phyloP scores from a whole-genome alignment of 805 yeast species.

The Clavispora vitiphila region DNA sequence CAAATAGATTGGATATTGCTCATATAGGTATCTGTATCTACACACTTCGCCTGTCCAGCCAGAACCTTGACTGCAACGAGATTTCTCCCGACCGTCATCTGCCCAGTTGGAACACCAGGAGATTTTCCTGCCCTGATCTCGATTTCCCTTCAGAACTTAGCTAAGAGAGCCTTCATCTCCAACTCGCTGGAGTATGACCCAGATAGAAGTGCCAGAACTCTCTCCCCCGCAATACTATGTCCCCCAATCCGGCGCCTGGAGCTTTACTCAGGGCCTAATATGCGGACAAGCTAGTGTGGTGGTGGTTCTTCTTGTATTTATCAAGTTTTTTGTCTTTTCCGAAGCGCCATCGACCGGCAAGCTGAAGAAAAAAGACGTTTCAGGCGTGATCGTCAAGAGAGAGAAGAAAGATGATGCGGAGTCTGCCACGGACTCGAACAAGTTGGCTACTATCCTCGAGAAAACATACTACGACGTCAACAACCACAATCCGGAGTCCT shows the following conservation, averaged over 20 bases:
- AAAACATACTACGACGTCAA: slow-evolving; percentile 90
- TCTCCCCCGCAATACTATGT: neutral
- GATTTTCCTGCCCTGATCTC: too few relatives aligned
- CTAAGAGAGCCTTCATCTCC: too few relatives aligned
- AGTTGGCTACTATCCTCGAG: slow-evolving; percentile 57
- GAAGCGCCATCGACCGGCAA: slow-evolving; percentile 41
- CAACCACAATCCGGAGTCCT: slow-evolving; percentile 80
- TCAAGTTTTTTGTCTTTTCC: slow-evolving; percentile 72
- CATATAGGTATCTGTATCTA: too few relatives aligned
- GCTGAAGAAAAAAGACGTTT: slow-evolving; percentile 20
- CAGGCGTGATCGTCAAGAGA: slow-evolving; percentile 30
- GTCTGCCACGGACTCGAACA: slow-evolving; percentile 10
- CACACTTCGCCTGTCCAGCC: too few relatives aligned
- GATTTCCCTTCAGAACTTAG: too few relatives aligned
- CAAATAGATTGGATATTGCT: too few relatives aligned
- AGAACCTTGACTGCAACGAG: too few relatives aligned
- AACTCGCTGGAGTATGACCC: neutral
- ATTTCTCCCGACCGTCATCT: too few relatives aligned
- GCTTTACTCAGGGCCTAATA: slow-evolving; percentile 73
- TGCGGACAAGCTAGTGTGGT: slow-evolving; percentile 73
- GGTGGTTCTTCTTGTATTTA: slow-evolving; percentile 54
- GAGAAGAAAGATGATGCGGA: slow-evolving; percentile 19
- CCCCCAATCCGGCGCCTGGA: slow-evolving; percentile 33
- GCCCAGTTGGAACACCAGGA: too few relatives aligned
- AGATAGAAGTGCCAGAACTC: neutral